Evolutionary conservation across 768 basidiomycete genomes (phyloP).

Genomic region (Phylloporus sp.): DNA sequence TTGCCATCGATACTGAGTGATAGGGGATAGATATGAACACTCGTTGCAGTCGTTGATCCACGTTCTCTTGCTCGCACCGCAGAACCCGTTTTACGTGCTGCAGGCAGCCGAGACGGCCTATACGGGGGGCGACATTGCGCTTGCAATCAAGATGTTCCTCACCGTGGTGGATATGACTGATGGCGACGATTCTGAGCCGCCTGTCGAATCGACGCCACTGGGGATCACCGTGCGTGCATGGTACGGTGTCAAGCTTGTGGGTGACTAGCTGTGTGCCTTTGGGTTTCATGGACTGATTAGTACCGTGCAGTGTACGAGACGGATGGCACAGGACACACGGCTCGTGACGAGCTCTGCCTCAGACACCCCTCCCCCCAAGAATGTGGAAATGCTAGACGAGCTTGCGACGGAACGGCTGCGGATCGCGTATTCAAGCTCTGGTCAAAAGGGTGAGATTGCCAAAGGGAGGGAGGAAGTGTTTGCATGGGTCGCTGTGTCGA

Average conservation of each 20-base stretch:
- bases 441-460: slow-evolving; percentile 33
- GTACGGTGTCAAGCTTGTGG: slow-evolving; percentile 79
- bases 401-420: slow-evolving; percentile 70
- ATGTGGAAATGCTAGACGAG: slow-evolving; percentile 58
- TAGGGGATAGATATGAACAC: slow-evolving; percentile 54
- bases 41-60: slow-evolving; percentile 79
- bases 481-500: slow-evolving; percentile 36
- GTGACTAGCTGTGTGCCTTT: slow-evolving; percentile 20
- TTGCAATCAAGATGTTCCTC: slow-evolving; percentile 78
- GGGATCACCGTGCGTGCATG: slow-evolving; percentile 68
- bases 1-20: neutral
- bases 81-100: slow-evolving; percentile 82
- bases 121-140: slow-evolving; percentile 66
- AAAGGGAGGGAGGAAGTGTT: slow-evolving; percentile 43
- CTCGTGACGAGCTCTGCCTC: slow-evolving; percentile 48
- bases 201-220: slow-evolving; percentile 47
- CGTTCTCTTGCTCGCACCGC: slow-evolving; percentile 75
- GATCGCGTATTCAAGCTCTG: slow-evolving; percentile 53
- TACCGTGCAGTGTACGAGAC: slow-evolving; percentile 64
- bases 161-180: slow-evolving; percentile 77
- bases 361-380: slow-evolving; percentile 52
- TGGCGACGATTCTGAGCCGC: slow-evolving; percentile 45
- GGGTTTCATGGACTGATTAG: too few species aligned
- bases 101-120: slow-evolving; percentile 88
- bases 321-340: slow-evolving; percentile 42